Evolutionary conservation across 345 rosid genomes (phyloP), one percentile per base, ranked within the genome.

Genomic region (Aegle marmelos): DNA sequence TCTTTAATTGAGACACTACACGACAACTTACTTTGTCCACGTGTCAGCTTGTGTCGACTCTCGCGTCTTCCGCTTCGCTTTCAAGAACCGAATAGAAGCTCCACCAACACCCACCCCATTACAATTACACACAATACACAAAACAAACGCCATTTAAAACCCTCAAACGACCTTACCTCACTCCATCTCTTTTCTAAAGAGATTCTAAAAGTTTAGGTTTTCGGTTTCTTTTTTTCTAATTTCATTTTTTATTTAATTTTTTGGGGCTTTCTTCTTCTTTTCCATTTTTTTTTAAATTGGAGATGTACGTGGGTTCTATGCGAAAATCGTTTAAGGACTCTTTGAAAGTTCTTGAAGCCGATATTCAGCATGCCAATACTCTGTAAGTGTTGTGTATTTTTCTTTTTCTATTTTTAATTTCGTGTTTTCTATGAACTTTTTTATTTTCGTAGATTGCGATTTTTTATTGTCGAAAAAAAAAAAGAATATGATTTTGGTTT

Each of bases 321-420:
- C 80, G 90, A 65, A 90, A 87, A 79, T 79, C 94, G 21, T 87
- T 86, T 71, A 84, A 73, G 83, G 90, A 86, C 79, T 82, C 85
- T 37, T 82, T 89, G 59, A 87, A 88, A 71, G 89, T 83, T 60
- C 90, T 90, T 25, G 93, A 90, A 87, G 93, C 93, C 78, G 93
- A 90, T 82, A 88, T 90, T 33, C 93, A 90, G 74, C 91, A 90
- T 79, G 93, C 93, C 45, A 90, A 90, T 70, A 87, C 89, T 65
- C 86, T 90, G 93, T 90, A 83, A 81, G 90, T 72, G 34, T 68
- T 72, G 34, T 68, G 19, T 31, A n/a, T n/a, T 37, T 68, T 17
- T 56, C 5, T 62, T 73, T 31, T 13, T 3, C 14, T 25, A 45
- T 27, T n/a, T 71, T 9, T 13, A 48, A 8, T 28, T 65, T 17